Conservation (phyloP, 2,329 filamentous ascomycete species). For the Cryoendolithus antarcticus region DNA sequence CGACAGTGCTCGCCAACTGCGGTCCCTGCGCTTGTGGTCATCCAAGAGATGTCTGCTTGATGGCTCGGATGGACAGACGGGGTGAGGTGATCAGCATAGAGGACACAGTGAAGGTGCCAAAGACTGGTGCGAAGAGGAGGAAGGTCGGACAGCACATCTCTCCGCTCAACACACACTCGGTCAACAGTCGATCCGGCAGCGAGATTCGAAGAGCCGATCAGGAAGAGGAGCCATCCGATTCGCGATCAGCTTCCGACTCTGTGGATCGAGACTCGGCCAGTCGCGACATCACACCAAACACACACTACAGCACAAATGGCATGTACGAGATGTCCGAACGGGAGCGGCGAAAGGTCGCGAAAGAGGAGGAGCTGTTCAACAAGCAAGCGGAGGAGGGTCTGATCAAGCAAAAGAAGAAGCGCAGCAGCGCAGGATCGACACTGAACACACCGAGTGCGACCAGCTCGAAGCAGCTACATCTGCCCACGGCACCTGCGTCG, state of each 20-base stretch:
- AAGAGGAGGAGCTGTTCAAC: slow-evolving; percentile 50
- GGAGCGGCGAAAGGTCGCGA: slow-evolving; percentile 50
- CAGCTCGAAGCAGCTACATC: slow-evolving; percentile 29
- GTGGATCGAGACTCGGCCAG: slow-evolving; percentile 44
- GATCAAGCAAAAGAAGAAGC: slow-evolving; percentile 38
- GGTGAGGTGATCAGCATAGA: background rate
- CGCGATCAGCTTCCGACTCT: slow-evolving; percentile 45
- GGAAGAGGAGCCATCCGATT: slow-evolving; percentile 47
- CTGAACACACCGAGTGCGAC: slow-evolving; percentile 38
- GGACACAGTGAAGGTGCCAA: slow-evolving; percentile 23
- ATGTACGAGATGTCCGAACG: slow-evolving; percentile 46
- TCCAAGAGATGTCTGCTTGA: slow-evolving; percentile 19
- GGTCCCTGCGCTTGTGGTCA: slow-evolving; percentile 64
- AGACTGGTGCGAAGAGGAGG: slow-evolving; percentile 36
- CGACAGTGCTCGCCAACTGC: slow-evolving; percentile 61
- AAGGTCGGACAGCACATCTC: slow-evolving; percentile 38
- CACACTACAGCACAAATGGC: slow-evolving; percentile 37
- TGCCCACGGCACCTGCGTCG: slow-evolving; percentile 18
- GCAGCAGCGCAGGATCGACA: slow-evolving; percentile 43
- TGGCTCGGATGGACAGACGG: slow-evolving; percentile 24
- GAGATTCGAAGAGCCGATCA: slow-evolving; percentile 38
- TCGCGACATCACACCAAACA: slow-evolving; percentile 49
- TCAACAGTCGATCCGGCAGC: slow-evolving; percentile 48
- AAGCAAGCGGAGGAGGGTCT: slow-evolving; percentile 47
- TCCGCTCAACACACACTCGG: slow-evolving; percentile 40